A percentile compares a stretch with the other conserved stretches of the same genome.
These are phyloP conservation scores for Cercospora sp. DNA, from an alignment of 2,329 filamentous ascomycete species.

Conservation along the genomic window DNA sequence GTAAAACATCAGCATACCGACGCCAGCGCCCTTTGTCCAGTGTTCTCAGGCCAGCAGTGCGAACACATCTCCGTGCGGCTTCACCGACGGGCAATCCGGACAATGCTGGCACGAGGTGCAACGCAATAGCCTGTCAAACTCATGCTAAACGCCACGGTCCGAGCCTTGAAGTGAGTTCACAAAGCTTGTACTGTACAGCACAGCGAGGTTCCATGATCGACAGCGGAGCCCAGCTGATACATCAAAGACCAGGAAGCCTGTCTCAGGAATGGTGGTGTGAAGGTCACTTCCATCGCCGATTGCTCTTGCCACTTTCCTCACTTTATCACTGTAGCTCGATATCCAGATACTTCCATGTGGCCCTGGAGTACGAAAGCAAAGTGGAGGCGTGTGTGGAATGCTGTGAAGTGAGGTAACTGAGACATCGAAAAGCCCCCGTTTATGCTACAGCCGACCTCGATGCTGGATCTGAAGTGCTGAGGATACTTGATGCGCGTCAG, in stretches of 20 bases:
- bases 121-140: not conserved
- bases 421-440: not conserved
- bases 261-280: not conserved
- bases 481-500: not conserved
- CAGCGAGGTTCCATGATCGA: not conserved
- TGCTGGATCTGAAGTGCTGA: not conserved
- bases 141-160: not conserved
- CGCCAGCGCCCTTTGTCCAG: not conserved
- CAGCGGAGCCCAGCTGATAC: not conserved
- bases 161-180: not conserved
- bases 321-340: not conserved
- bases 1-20: not conserved
- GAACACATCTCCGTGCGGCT: not conserved
- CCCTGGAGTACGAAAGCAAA: not conserved
- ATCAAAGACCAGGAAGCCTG: not conserved
- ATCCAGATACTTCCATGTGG: not conserved
- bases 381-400: not conserved
- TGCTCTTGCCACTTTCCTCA: not conserved
- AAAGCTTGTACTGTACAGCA: not conserved
- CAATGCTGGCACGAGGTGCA: not conserved
- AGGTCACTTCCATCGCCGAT: not conserved
- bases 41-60: not conserved
- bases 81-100: not conserved
- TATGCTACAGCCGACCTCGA: not conserved
- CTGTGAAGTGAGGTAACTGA: not conserved